Evolutionary conservation across 331 rosid species (phyloP).

Genomic region (Pyrus hybrid): DNA sequence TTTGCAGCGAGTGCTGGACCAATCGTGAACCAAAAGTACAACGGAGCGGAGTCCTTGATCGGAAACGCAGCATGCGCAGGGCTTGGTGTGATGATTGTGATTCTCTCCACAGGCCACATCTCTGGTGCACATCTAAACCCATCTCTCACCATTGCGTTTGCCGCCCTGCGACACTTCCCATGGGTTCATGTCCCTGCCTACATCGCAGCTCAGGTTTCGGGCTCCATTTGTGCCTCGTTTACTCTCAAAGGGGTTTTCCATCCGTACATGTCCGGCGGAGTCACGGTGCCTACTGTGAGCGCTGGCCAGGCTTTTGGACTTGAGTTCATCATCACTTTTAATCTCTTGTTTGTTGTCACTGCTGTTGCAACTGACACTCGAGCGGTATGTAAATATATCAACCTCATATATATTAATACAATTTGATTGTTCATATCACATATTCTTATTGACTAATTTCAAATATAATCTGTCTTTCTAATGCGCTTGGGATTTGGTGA

Average conservation of each 20-base stretch:
- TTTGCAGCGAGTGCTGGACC: conserved; percentile 80
- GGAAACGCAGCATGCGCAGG: conserved; percentile 87
- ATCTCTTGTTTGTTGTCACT: conserved; percentile 81
- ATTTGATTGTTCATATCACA: background rate
- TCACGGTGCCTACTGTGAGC: conserved; percentile 56
- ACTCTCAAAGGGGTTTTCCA: conserved; percentile 61
- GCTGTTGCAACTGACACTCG: conserved; percentile 97
- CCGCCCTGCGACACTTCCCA: conserved; percentile 68
- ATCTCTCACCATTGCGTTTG: conserved; percentile 74
- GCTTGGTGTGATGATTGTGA: conserved; percentile 66
- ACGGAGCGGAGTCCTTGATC: conserved; percentile 53
- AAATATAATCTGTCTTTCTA: background rate
- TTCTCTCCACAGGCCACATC: conserved; percentile 79
- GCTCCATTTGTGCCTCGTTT: conserved; percentile 61
- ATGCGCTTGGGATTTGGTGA: background rate
- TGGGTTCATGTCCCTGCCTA: conserved; percentile 86
- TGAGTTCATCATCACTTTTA: conserved; percentile 78
- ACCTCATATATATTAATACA: background rate
- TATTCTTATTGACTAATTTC: background rate
- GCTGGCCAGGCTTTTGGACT: conserved; percentile 74
- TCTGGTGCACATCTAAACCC: conserved; percentile 90
- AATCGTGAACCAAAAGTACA: conserved; percentile 76
- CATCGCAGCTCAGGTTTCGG: conserved; percentile 67
- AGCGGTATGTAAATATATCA: conserved; percentile 30
- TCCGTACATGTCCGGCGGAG: conserved; percentile 70